Percentiles rank a stretch among this genome's conserved stretches.
These are phyloP conservation scores for Cercophora samala DNA, from an alignment of 495 filamentous ascomycete species.

Conservation along the genomic window DNA sequence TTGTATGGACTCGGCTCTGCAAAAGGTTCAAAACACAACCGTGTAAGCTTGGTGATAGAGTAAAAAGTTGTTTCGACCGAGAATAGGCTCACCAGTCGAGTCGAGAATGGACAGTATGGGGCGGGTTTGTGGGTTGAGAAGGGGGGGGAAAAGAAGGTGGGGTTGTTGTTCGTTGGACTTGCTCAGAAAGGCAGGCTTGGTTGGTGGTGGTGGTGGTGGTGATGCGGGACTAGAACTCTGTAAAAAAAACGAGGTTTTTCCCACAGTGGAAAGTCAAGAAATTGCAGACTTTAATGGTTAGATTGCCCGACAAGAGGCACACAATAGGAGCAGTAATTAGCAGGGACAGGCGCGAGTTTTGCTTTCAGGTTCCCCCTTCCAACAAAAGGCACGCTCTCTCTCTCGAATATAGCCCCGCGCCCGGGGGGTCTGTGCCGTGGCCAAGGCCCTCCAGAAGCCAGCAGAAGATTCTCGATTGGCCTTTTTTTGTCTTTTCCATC, in stretches of 20 bases:
- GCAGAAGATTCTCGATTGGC: constrained; percentile 34
- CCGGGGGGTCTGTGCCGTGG: constrained; percentile 19
- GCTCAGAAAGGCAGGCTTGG: constrained; percentile 2
- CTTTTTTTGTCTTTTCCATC: background rate
- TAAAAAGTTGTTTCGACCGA: background rate
- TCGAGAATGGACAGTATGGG: constrained; percentile 7
- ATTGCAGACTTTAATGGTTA: too few species aligned
- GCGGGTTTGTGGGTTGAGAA: constrained; percentile 1
- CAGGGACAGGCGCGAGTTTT: too few species aligned
- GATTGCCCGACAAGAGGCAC: too few species aligned
- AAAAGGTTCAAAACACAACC: constrained; percentile 5
- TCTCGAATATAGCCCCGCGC: constrained; percentile 32
- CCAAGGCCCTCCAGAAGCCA: constrained; percentile 29
- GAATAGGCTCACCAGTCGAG: constrained; percentile 13
- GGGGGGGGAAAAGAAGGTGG: constrained; percentile 7
- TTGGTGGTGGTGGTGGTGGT: constrained; percentile 2
- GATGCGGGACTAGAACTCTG: background rate
- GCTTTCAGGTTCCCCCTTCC: too few species aligned
- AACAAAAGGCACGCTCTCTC: too few species aligned
- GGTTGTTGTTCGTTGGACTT: background rate
- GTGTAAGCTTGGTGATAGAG: constrained; percentile 31
- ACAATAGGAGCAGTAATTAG: too few species aligned
- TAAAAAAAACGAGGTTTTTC: background rate
- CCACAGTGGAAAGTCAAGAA: constrained; percentile 1
- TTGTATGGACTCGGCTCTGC: constrained; percentile 25